Percentiles rank a stretch among this genome's conserved stretches.
Evolutionary conservation across 1,284 basidiomycete species (phyloP).

Genomic region (Microbotryomycetes sp.): DNA sequence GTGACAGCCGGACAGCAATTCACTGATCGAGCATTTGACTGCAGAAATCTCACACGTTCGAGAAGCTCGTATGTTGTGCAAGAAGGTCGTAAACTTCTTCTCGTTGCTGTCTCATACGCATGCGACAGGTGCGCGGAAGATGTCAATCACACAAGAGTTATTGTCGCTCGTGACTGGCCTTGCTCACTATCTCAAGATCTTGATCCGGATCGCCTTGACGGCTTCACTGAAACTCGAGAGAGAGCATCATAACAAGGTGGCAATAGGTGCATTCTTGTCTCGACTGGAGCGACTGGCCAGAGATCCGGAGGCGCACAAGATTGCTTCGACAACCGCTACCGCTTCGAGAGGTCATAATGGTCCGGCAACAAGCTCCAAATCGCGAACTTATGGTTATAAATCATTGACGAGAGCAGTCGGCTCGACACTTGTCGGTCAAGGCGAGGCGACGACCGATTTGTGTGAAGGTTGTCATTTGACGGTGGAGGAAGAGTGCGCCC

Average conservation of each 20-base stretch:
- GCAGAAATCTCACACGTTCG: conserved; percentile 94
- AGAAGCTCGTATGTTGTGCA: conserved; percentile 96
- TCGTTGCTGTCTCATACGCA: conserved; percentile 94
- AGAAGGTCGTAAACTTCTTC: conserved; percentile 98
- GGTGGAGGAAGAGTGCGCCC: conserved; percentile 94
- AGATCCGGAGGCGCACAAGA: conserved; percentile 49
- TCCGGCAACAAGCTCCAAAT: conserved; percentile 16
- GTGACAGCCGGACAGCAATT: not conserved
- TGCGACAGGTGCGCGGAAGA: conserved; percentile 76
- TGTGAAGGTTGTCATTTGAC: conserved; percentile 83
- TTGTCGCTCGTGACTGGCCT: conserved; percentile 96
- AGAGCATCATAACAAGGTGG: conserved; percentile 72
- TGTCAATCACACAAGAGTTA: conserved; percentile 95
- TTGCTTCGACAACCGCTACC: conserved; percentile 14
- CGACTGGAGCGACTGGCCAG: conserved; percentile 85
- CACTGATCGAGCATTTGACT: not conserved
- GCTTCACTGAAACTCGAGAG: conserved; percentile 92
- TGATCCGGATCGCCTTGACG: conserved; percentile 95
- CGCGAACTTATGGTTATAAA: conserved; percentile 42
- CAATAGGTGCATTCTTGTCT: conserved; percentile 83
- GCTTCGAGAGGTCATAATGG: conserved; percentile 1
- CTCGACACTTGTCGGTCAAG: conserved; percentile 40
- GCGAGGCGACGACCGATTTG: conserved; percentile 56
- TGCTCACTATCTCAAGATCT: conserved; percentile 97
- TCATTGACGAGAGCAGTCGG: conserved; percentile 35